These are phyloP conservation scores for Curvularia sp. DNA, from an alignment of 2,329 filamentous ascomycete species.

Conservation along the genomic window DNA sequence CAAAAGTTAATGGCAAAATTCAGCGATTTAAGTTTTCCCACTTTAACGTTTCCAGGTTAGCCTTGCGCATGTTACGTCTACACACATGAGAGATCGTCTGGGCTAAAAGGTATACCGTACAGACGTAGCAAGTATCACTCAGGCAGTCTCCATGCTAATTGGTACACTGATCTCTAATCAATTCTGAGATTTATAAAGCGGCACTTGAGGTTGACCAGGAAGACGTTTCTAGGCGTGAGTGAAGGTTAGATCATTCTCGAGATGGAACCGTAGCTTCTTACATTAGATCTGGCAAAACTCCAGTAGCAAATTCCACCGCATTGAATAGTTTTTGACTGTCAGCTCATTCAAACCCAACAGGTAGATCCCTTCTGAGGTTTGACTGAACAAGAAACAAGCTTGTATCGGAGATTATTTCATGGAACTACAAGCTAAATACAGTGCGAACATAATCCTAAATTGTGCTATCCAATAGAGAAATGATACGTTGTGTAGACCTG, in stretches of 20 bases:
- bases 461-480: not conserved
- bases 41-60: not conserved
- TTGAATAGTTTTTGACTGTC: not conserved
- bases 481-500: not conserved
- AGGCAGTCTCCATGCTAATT: not conserved
- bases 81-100: not conserved
- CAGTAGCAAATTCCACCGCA: not conserved
- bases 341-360: not conserved
- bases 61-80: no score
- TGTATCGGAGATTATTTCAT: not conserved
- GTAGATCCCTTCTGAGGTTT: not conserved
- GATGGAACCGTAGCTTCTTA: not conserved
- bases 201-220: not conserved
- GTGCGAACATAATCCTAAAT: no score
- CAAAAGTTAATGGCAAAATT: not conserved
- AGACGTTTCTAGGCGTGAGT: not conserved
- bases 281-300: not conserved
- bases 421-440: not conserved
- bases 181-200: not conserved
- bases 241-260: not conserved
- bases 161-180: not conserved
- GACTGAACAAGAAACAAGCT: not conserved
- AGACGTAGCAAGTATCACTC: not conserved
- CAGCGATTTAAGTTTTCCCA: not conserved
- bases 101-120: not conserved